Evolutionary conservation across 768 basidiomycete species (phyloP).

Genomic region (Phlegmacium glaucopus): DNA sequence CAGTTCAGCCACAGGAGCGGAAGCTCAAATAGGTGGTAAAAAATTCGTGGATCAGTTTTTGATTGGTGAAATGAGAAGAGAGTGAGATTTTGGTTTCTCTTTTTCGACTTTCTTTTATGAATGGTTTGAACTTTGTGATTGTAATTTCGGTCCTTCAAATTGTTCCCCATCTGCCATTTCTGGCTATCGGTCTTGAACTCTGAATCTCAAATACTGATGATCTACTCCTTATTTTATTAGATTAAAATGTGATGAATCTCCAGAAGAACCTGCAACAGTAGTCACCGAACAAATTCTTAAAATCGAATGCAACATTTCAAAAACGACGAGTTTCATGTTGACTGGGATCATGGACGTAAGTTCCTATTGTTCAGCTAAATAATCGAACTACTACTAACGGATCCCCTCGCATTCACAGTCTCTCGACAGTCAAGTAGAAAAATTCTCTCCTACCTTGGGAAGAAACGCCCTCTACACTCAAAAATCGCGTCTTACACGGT

Average conservation of each 20-base stretch:
- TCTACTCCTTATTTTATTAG: conserved; percentile 34
- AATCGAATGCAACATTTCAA: conserved; percentile 89
- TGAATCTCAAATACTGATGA: too few species aligned
- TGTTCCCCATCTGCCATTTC: too few species aligned
- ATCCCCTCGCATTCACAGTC: conserved; percentile 43
- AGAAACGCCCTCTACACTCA: conserved; percentile 82
- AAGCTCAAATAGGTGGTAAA: conserved; percentile 30
- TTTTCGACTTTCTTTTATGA: not conserved
- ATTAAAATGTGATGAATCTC: conserved; percentile 76
- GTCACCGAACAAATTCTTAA: conserved; percentile 77
- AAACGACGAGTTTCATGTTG: conserved; percentile 83
- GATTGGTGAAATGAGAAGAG: conserved; percentile 73
- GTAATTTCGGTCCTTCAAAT: too few species aligned
- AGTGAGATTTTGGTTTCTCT: conserved; percentile 33
- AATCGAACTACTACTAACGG: too few species aligned
- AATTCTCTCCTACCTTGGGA: conserved; percentile 74
- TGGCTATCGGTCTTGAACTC: too few species aligned
- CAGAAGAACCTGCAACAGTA: conserved; percentile 68
- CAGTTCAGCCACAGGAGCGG: conserved; percentile 10
- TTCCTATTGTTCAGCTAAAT: not conserved
- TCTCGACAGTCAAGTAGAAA: conserved; percentile 83
- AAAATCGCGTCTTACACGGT: conserved; percentile 73
- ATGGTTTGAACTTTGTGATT: too few species aligned
- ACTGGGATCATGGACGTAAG: conserved; percentile 77
- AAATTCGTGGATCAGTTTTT: conserved; percentile 81